Evolutionary conservation across 176 grass and related monocot genomes (phyloP), one percentile per base, ranked within the genome.

Genomic region (Leersia perrieri): DNA sequence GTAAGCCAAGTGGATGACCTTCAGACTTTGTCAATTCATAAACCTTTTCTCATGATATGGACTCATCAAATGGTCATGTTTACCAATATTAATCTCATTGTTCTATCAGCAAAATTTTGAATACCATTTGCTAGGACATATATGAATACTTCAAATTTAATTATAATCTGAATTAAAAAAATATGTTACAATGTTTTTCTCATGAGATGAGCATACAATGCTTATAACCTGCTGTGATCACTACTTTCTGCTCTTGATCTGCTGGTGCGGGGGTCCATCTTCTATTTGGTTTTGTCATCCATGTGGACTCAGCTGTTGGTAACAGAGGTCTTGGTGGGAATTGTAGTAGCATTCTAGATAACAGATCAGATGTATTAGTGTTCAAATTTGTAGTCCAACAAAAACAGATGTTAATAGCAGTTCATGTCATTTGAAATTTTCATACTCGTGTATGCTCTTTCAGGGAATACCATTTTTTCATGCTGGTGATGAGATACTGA

Each of bases 391-490:
- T 45, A 70, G 12, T 69, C 20, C 45, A 49, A 5, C 36, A 28
- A 23, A 74, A 33, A 34, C 10, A 35, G 15, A 75, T 58, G 49
- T 20, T 53, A 80, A 26, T 25, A 34, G 3, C 28, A 28, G 53
- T 66, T 78, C 2, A 65, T 14, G 6, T 74, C 27, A 74, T 68
- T 47, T 69, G 40, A 27, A 49, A 40, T 86, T 51, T 60, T 68
- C 47, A 30, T 47, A 77, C 57, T 33, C 1, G 28, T 33, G 26
- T 64, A 22, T 83, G 11, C 79, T n/a, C 42, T 88, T 69, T 39
- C 70, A 97, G 94, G 94, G 94, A 82, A 92, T 97, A 86, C 91
- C 94, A 32, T 94, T 97, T 75, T 97, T 97, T 70, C 94, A 97
- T 90, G 90, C 89, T 88, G 94, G 94, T 32, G 94, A 97, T 85